phyloP scores from a whole-genome alignment of 2,329 filamentous ascomycete species.

The Lojkania enalia region DNA sequence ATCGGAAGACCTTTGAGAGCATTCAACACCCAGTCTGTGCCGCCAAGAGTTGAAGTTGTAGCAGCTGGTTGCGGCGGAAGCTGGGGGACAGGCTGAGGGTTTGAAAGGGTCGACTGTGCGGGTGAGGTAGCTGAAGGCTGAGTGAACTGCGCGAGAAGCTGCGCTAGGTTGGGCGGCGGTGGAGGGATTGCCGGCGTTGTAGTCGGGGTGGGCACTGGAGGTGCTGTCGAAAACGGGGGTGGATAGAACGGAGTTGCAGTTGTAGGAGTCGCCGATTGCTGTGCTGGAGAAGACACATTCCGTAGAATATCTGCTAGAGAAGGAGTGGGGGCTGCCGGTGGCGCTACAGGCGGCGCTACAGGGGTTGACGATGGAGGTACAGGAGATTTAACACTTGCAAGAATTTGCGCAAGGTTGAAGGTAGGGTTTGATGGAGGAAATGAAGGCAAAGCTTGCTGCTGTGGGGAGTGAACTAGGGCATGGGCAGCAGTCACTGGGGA shows the following conservation, averaged over 20 bases:
- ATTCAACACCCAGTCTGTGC: constrained; percentile 38
- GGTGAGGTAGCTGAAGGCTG: constrained; percentile 26
- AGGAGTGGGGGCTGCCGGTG: constrained; percentile 21
- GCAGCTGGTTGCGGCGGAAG: constrained; percentile 20
- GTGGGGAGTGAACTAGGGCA: constrained; percentile 34
- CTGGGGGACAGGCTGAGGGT: constrained; percentile 20
- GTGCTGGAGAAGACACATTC: constrained; percentile 32
- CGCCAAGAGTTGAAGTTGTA: constrained; percentile 22
- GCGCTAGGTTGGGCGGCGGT: constrained; percentile 35
- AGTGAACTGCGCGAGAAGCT: constrained; percentile 37
- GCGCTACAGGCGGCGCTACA: constrained; percentile 19
- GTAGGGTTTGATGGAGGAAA: constrained; percentile 25
- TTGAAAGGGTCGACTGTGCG: constrained; percentile 22
- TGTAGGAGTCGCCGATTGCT: constrained; percentile 27
- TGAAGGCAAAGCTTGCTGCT: constrained; percentile 20
- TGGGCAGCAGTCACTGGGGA: constrained; percentile 37
- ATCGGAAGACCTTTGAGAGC: constrained; percentile 28
- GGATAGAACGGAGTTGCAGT: constrained; percentile 30
- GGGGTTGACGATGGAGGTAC: constrained; percentile 23
- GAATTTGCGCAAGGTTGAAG: constrained; percentile 35
- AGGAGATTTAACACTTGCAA: constrained; percentile 29
- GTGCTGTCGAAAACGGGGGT: constrained; percentile 22
- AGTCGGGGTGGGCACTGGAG: constrained; percentile 29
- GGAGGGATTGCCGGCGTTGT: constrained; percentile 30
- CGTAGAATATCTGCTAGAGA: constrained; percentile 36